Evolutionary conservation across 257 asterid species (phyloP).

Genomic region (Petunia axillaris): DNA sequence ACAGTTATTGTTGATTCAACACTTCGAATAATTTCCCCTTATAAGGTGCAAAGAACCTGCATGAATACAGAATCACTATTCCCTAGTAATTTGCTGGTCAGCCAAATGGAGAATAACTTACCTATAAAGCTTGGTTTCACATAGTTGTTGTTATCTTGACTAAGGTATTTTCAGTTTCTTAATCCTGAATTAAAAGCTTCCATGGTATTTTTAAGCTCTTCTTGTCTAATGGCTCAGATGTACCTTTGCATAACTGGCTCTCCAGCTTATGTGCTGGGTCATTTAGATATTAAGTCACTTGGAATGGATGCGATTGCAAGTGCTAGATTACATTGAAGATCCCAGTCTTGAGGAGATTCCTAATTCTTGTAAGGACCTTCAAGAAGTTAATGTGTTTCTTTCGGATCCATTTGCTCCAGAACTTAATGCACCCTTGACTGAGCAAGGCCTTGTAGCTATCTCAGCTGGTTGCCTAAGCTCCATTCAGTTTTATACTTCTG

Average conservation of each 20-base stretch:
- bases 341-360: constrained; percentile 23
- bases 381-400: neutral
- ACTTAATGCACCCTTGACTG: neutral
- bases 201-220: neutral
- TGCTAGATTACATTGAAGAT: constrained; percentile 28
- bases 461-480: constrained; percentile 25
- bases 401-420: constrained; percentile 7
- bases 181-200: no score
- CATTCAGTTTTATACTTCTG: constrained; percentile 28
- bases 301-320: constrained; percentile 12
- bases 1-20: neutral
- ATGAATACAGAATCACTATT: no score
- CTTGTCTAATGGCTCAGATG: neutral
- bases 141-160: neutral
- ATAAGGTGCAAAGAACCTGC: no score
- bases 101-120: neutral
- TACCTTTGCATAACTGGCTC: no score
- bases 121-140: neutral
- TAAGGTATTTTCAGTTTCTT: neutral
- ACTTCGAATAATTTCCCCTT: neutral
- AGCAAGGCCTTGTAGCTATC: constrained; percentile 10
- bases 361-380: constrained; percentile 21
- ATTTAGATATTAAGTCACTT: no score
- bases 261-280: neutral
- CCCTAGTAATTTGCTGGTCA: neutral